Percentiles rank a stretch among this genome's conserved stretches.
Evolutionary conservation across 176 grass and related monocot genomes (phyloP).

Genomic region (Oryza punctata): DNA sequence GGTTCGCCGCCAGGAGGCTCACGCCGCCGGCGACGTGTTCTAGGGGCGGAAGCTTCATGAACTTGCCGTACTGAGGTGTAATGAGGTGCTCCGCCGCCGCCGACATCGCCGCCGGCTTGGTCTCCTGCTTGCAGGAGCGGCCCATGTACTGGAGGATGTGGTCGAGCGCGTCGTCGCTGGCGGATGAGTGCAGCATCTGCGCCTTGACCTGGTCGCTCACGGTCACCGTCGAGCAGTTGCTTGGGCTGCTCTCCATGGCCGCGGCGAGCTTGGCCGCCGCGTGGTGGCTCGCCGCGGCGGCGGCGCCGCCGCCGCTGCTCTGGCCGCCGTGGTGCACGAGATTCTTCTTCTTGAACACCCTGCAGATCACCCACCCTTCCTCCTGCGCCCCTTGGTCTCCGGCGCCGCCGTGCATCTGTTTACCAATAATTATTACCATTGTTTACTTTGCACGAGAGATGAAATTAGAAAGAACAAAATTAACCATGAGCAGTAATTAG

Average conservation of each 20-base stretch:
- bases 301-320: slow-evolving; percentile 28
- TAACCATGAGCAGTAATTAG: not conserved
- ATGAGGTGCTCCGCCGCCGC: not conserved
- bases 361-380: slow-evolving; percentile 92
- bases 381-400: slow-evolving; percentile 65
- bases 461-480: not conserved
- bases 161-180: slow-evolving; percentile 67
- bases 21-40: slow-evolving; percentile 42
- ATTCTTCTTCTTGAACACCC: slow-evolving; percentile 94
- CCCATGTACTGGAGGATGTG: slow-evolving; percentile 86
- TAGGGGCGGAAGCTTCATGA: slow-evolving; percentile 75
- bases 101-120: slow-evolving; percentile 3
- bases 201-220: slow-evolving; percentile 39
- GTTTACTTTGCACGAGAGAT: not conserved
- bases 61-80: slow-evolving; percentile 42
- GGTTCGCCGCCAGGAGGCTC: not conserved
- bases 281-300: not conserved
- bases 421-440: not conserved
- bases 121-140: slow-evolving; percentile 61
- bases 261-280: not conserved
- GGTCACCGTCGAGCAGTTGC: slow-evolving; percentile 60
- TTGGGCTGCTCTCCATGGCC: slow-evolving; percentile 39
- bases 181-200: slow-evolving; percentile 44
- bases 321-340: slow-evolving; percentile 44
- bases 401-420: slow-evolving; percentile 38